Base-by-base conservation (phyloP, 2,329 filamentous ascomycete genomes). In the Fusarium solani-melongenae region DNA sequence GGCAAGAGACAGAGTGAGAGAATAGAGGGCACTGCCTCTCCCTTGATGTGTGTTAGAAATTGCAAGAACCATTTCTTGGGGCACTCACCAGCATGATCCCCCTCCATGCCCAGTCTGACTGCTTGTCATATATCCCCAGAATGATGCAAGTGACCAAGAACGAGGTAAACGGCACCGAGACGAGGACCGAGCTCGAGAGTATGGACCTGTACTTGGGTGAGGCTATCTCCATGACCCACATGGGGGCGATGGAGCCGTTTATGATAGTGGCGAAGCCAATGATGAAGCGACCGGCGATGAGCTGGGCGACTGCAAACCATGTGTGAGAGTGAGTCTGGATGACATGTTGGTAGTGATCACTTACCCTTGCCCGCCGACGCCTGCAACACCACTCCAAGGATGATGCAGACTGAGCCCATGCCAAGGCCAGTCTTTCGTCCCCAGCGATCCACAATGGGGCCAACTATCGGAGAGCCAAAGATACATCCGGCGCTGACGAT, bases 161-260 rank as follows among this genome's bases (percentile, higher is more conserved):
- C 3, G 57, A 66, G n/a, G 64, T 66, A 22, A 66, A 62, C 9
- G 57, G 64, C 31, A 66, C 60, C 8, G 64, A 51, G 11, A 66
- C 51, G 14, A 66, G 36, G 20, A 66, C 57, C 17, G 64, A 62
- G 38, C 58, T 53, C 17, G 64, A 62, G 8, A 66, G 58, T n/a
- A 64, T 59, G 27, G 65, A 49, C 59, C 55, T 62, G 51, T 67
- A 67, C 22, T 22, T 67, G 10, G 55, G 53, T 3, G 65, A 22
- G 27, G 59, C 55, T 12, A 67, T 33, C 29, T 67, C 65, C 65
- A 67, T 67, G 2, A 67, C 60, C 65, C 65, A 67, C 53, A 60
- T 64, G 5, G 65, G 65, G 24, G 65, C 60, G n/a, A 64, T 64
- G 7, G 60, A 60, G 17, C 65, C 65, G 20, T 67, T 67, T 55